Percentiles rank a stretch among this genome's conserved stretches.
Evolutionary conservation across 306 rosid species (phyloP).

Genomic region (Mimosa bimucronata): DNA sequence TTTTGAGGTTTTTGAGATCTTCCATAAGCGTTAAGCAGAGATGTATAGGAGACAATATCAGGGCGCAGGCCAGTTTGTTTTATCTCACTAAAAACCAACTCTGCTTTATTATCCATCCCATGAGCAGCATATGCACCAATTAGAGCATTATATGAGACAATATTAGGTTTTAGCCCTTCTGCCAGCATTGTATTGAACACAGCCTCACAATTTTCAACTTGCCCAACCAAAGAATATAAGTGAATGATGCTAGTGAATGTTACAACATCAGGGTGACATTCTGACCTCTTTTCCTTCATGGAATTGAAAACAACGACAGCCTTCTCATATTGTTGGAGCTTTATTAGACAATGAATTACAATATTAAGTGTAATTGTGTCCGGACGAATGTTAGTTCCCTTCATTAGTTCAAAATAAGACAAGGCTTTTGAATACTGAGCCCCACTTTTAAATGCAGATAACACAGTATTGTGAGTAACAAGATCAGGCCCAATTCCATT

Average conservation of each 20-base stretch:
- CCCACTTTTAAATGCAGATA: constrained; percentile 88
- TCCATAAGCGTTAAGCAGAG: constrained; percentile 88
- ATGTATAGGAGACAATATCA: constrained; percentile 92
- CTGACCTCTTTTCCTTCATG: constrained; percentile 82
- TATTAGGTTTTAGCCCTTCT: constrained; percentile 85
- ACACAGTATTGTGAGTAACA: constrained; percentile 89
- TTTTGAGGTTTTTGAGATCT: constrained; percentile 74
- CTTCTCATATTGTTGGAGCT: constrained; percentile 71
- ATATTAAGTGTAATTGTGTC: constrained; percentile 84
- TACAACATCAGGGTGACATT: constrained; percentile 82
- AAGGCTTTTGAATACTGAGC: constrained; percentile 85
- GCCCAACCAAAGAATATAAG: constrained; percentile 75
- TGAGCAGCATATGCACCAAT: constrained; percentile 88
- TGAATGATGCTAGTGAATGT: constrained; percentile 89
- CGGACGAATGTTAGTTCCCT: constrained; percentile 83
- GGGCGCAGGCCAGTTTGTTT: constrained; percentile 67
- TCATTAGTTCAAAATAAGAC: constrained; percentile 94
- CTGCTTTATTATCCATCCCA: constrained; percentile 78
- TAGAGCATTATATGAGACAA: constrained; percentile 75
- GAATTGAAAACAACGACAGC: constrained; percentile 74
- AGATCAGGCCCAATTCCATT: constrained; percentile 99
- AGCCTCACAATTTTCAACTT: constrained; percentile 77
- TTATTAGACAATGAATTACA: constrained; percentile 79
- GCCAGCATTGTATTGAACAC: constrained; percentile 75
- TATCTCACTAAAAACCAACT: constrained; percentile 65